A percentile compares a stretch with the other conserved stretches of the same genome.
These are phyloP conservation scores for Isatis lusitanica DNA, from an alignment of 441 rosid species.

Conservation along the genomic window DNA sequence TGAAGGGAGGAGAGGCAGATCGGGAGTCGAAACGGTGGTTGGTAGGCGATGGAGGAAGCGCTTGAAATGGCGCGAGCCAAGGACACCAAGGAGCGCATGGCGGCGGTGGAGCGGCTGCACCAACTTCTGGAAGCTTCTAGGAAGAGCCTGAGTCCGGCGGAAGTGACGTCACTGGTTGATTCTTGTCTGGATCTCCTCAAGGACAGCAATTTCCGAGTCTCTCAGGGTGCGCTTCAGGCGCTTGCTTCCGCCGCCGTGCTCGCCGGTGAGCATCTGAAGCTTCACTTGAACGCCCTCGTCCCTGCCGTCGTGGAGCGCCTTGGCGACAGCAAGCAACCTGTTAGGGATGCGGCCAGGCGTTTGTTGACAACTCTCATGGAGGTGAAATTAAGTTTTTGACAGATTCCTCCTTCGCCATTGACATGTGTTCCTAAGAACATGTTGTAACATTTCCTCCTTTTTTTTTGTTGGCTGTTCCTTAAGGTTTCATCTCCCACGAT, in stretches of 20 bases:
- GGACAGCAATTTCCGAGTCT: conserved; percentile 91
- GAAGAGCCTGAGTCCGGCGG: conserved; percentile 71
- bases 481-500: conserved; percentile 98
- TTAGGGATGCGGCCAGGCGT: conserved; percentile 93
- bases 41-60: conserved; percentile 80
- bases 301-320: conserved; percentile 95
- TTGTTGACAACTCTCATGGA: conserved; percentile 96
- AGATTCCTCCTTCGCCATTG: neutral
- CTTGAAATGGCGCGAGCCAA: conserved; percentile 94
- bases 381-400: conserved; percentile 40
- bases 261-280: conserved; percentile 93
- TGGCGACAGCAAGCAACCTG: conserved; percentile 95
- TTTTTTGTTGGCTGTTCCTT: too few species aligned
- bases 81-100: conserved; percentile 99
- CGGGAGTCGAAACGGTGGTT: conserved; percentile 32
- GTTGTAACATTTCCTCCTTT: neutral
- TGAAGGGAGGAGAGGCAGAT: conserved; percentile 44
- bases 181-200: conserved; percentile 95
- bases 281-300: conserved; percentile 91
- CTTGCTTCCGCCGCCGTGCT: conserved; percentile 99
- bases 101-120: conserved; percentile 91
- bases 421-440: neutral
- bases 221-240: conserved; percentile 93
- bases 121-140: conserved; percentile 89
- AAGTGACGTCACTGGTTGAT: conserved; percentile 84